Evolutionary conservation across 371 early-diverging fungal species (phyloP), one percentile per base, ranked within the genome.

Genomic region (Apophysomyces ossiformis): DNA sequence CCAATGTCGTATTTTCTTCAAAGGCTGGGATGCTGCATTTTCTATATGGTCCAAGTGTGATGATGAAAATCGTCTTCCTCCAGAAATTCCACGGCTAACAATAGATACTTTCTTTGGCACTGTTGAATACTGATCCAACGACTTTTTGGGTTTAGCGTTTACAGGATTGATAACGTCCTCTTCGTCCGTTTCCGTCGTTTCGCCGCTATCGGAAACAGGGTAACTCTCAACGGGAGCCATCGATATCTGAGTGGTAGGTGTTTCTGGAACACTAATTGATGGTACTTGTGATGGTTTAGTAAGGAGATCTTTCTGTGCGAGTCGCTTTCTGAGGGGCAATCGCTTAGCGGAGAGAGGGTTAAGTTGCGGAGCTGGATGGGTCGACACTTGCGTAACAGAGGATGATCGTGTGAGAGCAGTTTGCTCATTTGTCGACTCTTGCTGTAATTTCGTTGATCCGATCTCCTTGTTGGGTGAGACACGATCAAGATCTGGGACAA

Each of bases 271-370:
- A 4, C 1, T 37, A 18, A 21, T 4, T 6, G 60, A 57, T 1
- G 37, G 61, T n/a, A 15, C 39, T 7, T 59, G 59, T 15, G 38
- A 44, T 45, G 16, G 64, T 32, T 59, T 50, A 47, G 8, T 8
- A 18, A 46, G 16, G 15, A 41, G 16, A n/a, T 68, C 60, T 68
- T 68, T 63, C 13, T 60, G 45, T n/a, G 57, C 64, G 37, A 76
- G 62, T 56, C 76, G 67, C 64, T 76, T 76, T 57, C 76, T 65
- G 50, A 70, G 54, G 8, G 76, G 76, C 56, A 76, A 59, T 59
- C 65, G 68, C 37, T 70, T 66, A 12, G 69, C 60, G 50, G 50
- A 18, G 50, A 50, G 18, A 6, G n/a, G 16, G 50, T 50, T 50
- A 21, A 50, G 21, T 50, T 50, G 50, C 50, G 50, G 50, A 50